A percentile compares a stretch with the other conserved stretches of the same genome.
These are phyloP conservation scores for Phanerochaete sordida DNA, from an alignment of 768 basidiomycete species.

Conservation along the genomic window DNA sequence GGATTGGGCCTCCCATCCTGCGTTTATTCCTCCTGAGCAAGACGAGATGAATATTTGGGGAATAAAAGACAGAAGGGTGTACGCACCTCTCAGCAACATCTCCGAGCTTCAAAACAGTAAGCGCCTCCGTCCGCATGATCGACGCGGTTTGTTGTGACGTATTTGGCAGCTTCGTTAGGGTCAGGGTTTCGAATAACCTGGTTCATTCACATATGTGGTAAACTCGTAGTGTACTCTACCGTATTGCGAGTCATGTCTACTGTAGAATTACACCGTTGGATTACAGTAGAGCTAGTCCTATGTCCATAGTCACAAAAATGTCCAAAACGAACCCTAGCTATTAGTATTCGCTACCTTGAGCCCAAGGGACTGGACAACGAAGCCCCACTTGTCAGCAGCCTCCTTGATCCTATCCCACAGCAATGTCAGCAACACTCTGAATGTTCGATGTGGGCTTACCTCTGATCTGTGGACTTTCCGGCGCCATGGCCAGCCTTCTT, in stretches of 20 bases:
- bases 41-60: not conserved
- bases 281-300: too few species aligned
- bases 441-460: constrained; percentile 31
- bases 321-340: too few species aligned
- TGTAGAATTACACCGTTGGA: not conserved
- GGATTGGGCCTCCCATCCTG: not conserved
- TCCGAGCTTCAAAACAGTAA: not conserved
- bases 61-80: not conserved
- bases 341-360: too few species aligned
- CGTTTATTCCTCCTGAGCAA: not conserved
- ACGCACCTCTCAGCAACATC: not conserved
- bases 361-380: constrained; percentile 66
- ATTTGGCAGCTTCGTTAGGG: not conserved
- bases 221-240: not conserved
- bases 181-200: not conserved
- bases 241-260: not conserved
- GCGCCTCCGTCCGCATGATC: not conserved
- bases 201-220: too few species aligned
- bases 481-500: constrained; percentile 80
- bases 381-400: constrained; percentile 74
- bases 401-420: constrained; percentile 64
- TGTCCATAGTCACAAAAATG: too few species aligned
- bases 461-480: constrained; percentile 72
- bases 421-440: not conserved
- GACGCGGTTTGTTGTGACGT: not conserved